Evolutionary conservation across 2,329 filamentous ascomycete genomes (phyloP), one percentile per base, ranked within the genome.

Genomic region (Sporothrix inflata): DNA sequence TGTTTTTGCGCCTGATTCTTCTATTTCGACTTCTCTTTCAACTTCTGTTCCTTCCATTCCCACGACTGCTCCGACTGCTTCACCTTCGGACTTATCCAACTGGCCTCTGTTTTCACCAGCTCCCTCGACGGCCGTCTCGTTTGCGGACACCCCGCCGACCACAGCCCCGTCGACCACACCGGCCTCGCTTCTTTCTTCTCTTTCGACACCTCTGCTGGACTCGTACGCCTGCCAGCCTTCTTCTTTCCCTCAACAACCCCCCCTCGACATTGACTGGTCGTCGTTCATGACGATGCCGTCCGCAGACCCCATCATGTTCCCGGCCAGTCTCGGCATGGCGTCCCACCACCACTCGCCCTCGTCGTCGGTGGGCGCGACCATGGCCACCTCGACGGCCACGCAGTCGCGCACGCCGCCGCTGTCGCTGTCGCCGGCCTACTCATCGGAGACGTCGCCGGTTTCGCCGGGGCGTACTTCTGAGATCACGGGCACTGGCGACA

Each of bases 191-290:
- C 65, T 71, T 30, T 69, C 42, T 11, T 42, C 49, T 9, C 66
- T 68, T n/a, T 70, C 69, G n/a, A 68, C 71, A 1, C 70, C 72
- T 14, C 55, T 73, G 9, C 69, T 61, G 11, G 63, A 49, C 45
- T 3, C 34, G 11, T 72, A 65, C 45, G 24, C 66, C 1, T 42
- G 14, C 16, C 42, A 55, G 53, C 61, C 47, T 11, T 49, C 24
- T 1, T 4, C 40, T 16, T 24, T n/a, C 7, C 47, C 14, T 30
- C 51, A 34, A 49, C 19, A 53, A 69, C 14, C 60, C n/a, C 21
- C 38, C 16, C 40, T 65, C 34, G 53, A 63, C 16, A 16, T 72
- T 7, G 74, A 75, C 47, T 75, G 72, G 72, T 51, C 66, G 14
- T 60, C 71, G 1, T 73, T 73, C 7, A 47, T 72, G 19, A 42